phyloP scores from a whole-genome alignment of 306 rosid genomes.

The Cucurbita argyrosperma region DNA sequence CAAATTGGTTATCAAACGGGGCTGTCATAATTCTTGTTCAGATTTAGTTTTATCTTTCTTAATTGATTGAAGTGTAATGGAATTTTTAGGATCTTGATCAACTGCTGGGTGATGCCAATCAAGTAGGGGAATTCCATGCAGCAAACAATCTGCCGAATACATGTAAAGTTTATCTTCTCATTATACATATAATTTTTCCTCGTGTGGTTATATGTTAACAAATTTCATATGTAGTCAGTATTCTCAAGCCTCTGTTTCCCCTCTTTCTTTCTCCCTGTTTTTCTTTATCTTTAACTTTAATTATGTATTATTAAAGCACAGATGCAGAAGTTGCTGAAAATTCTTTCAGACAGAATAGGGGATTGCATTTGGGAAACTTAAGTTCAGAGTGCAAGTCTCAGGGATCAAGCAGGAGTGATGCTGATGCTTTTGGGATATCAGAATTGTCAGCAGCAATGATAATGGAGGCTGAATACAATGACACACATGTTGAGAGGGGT shows the following conservation, averaged over 20 bases:
- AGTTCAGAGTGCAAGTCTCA: slow-evolving; percentile 64
- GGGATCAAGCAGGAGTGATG: slow-evolving; percentile 67
- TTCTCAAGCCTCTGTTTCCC: background rate
- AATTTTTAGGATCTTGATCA: slow-evolving; percentile 64
- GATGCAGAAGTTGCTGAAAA: slow-evolving; percentile 54
- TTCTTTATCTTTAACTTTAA: background rate
- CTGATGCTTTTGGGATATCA: slow-evolving; percentile 39
- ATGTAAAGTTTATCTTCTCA: slow-evolving; percentile 58
- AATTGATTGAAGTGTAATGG: background rate
- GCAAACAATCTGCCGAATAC: slow-evolving; percentile 41
- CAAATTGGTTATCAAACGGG: too few species aligned
- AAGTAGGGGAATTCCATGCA: slow-evolving; percentile 55
- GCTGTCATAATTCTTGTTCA: background rate
- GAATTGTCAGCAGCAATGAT: slow-evolving; percentile 44
- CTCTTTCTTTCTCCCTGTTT: background rate
- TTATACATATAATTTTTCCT: slow-evolving; percentile 24
- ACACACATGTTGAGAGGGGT: slow-evolving; percentile 27
- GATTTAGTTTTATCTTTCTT: slow-evolving; percentile 6
- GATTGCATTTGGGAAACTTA: slow-evolving; percentile 36
- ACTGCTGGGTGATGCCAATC: slow-evolving; percentile 68
- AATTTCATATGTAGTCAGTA: background rate
- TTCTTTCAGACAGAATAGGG: slow-evolving; percentile 24
- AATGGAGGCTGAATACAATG: slow-evolving; percentile 44
- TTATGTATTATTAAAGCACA: slow-evolving; percentile 13
- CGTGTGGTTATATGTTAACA: background rate